Conservation (phyloP, 345 rosid species). For the Reutealis trisperma region DNA sequence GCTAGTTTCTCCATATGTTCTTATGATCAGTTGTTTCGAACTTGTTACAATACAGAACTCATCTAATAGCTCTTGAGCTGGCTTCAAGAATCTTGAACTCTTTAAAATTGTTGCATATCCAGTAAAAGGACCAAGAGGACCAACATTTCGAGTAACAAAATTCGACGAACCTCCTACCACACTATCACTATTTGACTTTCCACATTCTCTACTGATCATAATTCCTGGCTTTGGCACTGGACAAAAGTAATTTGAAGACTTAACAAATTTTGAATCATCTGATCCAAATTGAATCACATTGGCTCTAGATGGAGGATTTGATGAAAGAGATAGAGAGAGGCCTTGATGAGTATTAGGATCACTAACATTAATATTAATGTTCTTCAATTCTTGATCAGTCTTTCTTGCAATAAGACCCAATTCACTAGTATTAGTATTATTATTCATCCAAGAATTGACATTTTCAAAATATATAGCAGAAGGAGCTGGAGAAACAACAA, state of each 20-base stretch:
- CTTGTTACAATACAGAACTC: conserved; percentile 36
- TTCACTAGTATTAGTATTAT: conserved; percentile 1
- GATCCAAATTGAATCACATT: conserved; percentile 24
- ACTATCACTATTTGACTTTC: conserved; percentile 34
- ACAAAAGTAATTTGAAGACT: conserved; percentile 1
- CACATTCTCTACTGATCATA: conserved; percentile 22
- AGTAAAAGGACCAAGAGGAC: conserved; percentile 76
- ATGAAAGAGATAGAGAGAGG: conserved; percentile 55
- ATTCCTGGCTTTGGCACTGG: conserved; percentile 28
- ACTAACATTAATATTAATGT: not conserved
- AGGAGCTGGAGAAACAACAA: conserved; percentile 31
- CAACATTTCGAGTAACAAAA: conserved; percentile 29
- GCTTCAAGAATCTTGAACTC: conserved; percentile 57
- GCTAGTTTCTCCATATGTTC: conserved; percentile 22
- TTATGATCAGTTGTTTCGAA: conserved; percentile 11
- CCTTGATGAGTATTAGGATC: conserved; percentile 40
- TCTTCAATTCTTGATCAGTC: conserved; percentile 17
- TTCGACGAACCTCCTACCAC: conserved; percentile 26
- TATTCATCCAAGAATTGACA: conserved; percentile 22
- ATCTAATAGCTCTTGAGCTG: conserved; percentile 52
- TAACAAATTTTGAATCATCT: conserved; percentile 20
- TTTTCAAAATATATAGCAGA: conserved; percentile 13
- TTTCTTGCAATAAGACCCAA: conserved; percentile 27
- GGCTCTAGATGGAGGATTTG: conserved; percentile 33
- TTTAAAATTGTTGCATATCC: conserved; percentile 69